A percentile compares a stretch with the other conserved stretches of the same genome.
Evolutionary conservation across 352 stramenopile species (phyloP).

Genomic region (Globisporangium carolinianum): DNA sequence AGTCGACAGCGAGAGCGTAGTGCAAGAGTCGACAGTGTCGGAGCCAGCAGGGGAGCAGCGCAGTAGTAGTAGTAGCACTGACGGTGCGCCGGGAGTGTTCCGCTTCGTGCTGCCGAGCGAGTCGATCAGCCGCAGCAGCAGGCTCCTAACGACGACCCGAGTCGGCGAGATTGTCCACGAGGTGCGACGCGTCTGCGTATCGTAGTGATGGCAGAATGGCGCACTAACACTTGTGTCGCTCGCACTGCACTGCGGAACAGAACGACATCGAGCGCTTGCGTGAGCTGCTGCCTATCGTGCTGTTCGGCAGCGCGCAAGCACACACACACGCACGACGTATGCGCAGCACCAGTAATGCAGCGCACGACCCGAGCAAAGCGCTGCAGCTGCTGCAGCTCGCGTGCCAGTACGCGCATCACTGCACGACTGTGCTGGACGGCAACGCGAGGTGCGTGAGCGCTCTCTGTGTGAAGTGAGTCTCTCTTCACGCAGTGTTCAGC

Average conservation of each 20-base stretch:
- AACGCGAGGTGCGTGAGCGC: conserved; percentile 19
- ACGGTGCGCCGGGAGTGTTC: not conserved
- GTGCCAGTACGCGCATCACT: conserved; percentile 58
- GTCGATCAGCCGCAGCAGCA: conserved; percentile 1
- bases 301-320: conserved; percentile 17
- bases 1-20: not conserved
- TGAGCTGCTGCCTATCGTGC: conserved; percentile 28
- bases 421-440: conserved; percentile 23
- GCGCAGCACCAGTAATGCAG: not conserved
- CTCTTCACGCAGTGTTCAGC: not conserved
- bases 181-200: not conserved
- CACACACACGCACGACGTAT: no score
- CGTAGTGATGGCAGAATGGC: no score
- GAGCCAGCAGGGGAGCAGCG: not conserved
- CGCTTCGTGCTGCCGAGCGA: conserved; percentile 10
- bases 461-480: no score
- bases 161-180: conserved; percentile 14
- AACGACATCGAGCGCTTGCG: conserved; percentile 17
- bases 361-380: conserved; percentile 12
- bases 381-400: conserved; percentile 48
- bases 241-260: conserved; percentile 1
- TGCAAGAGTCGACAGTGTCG: not conserved
- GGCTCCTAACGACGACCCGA: conserved; percentile 5
- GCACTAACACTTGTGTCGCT: no score
- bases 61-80: not conserved